phyloP scores from a whole-genome alignment of 2,329 filamentous ascomycete species.

The Xylaria sp. region DNA sequence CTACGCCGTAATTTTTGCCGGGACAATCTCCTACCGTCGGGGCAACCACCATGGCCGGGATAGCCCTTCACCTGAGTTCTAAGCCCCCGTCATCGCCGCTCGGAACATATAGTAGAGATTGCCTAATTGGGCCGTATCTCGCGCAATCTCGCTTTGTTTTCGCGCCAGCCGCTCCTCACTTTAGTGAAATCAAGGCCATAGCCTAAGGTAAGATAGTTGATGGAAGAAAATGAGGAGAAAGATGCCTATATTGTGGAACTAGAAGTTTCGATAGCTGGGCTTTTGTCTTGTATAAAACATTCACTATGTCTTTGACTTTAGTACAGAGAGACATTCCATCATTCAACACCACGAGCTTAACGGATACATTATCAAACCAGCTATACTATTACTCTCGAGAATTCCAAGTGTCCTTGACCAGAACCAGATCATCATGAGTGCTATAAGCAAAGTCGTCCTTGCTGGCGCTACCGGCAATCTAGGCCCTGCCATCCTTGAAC shows the following conservation, averaged over 20 bases:
- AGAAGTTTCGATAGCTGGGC: background rate
- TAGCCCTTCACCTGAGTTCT: too few species aligned
- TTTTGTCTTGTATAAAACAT: background rate
- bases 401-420: background rate
- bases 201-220: too few species aligned
- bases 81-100: too few species aligned
- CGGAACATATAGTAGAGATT: too few species aligned
- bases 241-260: background rate
- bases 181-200: too few species aligned
- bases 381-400: background rate
- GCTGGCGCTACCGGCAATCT: slow-evolving; percentile 41
- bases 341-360: background rate
- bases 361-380: background rate
- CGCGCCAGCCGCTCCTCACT: too few species aligned
- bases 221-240: background rate
- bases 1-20: too few species aligned
- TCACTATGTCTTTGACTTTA: background rate
- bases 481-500: slow-evolving; percentile 46
- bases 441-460: slow-evolving; percentile 33
- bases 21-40: too few species aligned
- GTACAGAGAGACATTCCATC: background rate
- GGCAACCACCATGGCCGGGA: too few species aligned
- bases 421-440: slow-evolving; percentile 8
- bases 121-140: too few species aligned
- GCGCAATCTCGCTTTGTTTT: too few species aligned